Conservation (phyloP, 305 asterid species). For the Rubia peregrina region DNA sequence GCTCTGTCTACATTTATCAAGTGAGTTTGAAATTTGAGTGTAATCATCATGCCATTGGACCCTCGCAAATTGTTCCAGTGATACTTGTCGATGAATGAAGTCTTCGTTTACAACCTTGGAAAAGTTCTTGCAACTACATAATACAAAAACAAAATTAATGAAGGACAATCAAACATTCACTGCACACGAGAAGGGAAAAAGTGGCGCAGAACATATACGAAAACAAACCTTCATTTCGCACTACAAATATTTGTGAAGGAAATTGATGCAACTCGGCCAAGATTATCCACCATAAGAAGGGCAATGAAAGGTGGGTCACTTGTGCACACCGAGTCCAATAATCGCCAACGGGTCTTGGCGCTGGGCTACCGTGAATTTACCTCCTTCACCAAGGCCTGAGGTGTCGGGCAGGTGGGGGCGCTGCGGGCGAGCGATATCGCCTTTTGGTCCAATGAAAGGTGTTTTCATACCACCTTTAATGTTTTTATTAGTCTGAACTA, state of each 20-base stretch:
- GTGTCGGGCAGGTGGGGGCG: too few relatives aligned
- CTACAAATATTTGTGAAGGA: neutral
- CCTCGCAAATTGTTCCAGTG: neutral
- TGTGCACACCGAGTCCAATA: too few relatives aligned
- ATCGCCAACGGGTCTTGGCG: too few relatives aligned
- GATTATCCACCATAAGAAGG: neutral
- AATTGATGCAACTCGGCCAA: neutral
- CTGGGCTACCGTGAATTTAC: too few relatives aligned
- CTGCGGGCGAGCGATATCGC: too few relatives aligned
- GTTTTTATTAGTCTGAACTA: too few relatives aligned
- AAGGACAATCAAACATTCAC: neutral
- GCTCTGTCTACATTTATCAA: neutral
- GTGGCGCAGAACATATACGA: too few relatives aligned
- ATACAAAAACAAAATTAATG: neutral
- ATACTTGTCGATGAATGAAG: neutral
- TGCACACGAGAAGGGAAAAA: too few relatives aligned
- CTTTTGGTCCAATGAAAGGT: too few relatives aligned
- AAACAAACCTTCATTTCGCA: neutral
- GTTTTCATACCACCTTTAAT: too few relatives aligned
- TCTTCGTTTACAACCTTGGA: neutral
- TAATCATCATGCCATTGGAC: neutral
- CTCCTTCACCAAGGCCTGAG: too few relatives aligned
- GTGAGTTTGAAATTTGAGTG: neutral
- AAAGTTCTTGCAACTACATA: constrained; percentile 4
- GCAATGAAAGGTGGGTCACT: too few relatives aligned